Percentiles rank a stretch among this genome's conserved stretches.
phyloP scores from a whole-genome alignment of 371 early-diverging fungal genomes.

The Zopfochytrium polystomum region DNA sequence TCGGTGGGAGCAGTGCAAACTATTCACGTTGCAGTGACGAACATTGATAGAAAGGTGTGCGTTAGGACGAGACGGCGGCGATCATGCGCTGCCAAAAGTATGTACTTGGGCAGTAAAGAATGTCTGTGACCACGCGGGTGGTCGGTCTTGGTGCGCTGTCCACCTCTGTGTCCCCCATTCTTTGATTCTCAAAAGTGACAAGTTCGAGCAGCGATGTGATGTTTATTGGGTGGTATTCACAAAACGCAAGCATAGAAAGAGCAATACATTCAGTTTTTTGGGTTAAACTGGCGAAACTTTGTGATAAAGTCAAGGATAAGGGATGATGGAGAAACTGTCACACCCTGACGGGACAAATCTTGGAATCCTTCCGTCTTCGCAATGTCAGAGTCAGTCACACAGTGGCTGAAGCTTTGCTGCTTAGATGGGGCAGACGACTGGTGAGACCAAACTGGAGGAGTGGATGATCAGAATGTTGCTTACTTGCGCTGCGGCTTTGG shows the following conservation, averaged over 20 bases:
- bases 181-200: neutral
- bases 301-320: neutral
- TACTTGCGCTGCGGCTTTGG: neutral
- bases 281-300: neutral
- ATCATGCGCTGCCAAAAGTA: neutral
- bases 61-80: neutral
- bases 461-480: too few relatives aligned
- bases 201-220: too few relatives aligned
- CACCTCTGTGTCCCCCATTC: neutral
- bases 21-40: neutral
- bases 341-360: neutral
- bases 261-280: too few relatives aligned
- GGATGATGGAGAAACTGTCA: neutral
- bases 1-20: constrained; percentile 40
- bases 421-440: neutral
- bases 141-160: neutral
- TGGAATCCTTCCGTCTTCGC: neutral
- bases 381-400: constrained; percentile 2
- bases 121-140: constrained; percentile 18
- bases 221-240: too few relatives aligned
- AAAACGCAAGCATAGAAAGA: too few relatives aligned
- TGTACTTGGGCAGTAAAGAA: constrained; percentile 31
- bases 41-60: neutral
- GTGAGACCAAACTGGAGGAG: neutral
- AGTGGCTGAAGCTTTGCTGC: neutral